Conservation (phyloP, 2,329 filamentous ascomycete genomes). For the Aaosphaeria pasadenensis region DNA sequence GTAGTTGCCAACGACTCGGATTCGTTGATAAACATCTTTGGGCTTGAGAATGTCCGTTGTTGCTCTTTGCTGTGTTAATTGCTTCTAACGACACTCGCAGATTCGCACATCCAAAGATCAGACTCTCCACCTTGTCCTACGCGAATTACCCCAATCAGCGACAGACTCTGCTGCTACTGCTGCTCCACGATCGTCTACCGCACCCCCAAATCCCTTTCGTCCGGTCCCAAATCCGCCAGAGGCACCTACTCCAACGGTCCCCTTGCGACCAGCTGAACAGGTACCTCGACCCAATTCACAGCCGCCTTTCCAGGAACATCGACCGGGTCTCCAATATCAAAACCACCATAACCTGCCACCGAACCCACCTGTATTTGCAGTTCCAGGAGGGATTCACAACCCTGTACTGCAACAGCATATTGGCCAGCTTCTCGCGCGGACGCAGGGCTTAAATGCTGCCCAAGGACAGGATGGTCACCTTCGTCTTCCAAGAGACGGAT, state of each 20-base stretch:
- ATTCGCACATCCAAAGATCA: slow-evolving; percentile 34
- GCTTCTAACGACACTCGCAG: slow-evolving; percentile 12
- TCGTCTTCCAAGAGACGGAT: slow-evolving; percentile 6
- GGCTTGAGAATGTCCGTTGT: slow-evolving; percentile 48
- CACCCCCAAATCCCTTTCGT: slow-evolving; percentile 38
- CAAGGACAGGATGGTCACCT: slow-evolving; percentile 13
- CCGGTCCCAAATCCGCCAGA: slow-evolving; percentile 10
- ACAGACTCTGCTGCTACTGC: slow-evolving; percentile 8
- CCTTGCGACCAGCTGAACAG: slow-evolving; percentile 10
- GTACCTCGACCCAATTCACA: slow-evolving; percentile 30
- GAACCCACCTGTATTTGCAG: slow-evolving; percentile 10
- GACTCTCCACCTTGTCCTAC: slow-evolving; percentile 37
- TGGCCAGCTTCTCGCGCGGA: slow-evolving; percentile 19
- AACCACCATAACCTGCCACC: slow-evolving; percentile 7
- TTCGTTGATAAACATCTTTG: slow-evolving; percentile 50
- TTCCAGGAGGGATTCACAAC: slow-evolving; percentile 4
- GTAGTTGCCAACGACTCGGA: slow-evolving; percentile 49
- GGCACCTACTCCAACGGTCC: slow-evolving; percentile 10
- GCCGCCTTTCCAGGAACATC: slow-evolving; percentile 9
- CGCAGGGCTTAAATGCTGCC: slow-evolving; percentile 3
- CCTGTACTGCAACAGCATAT: slow-evolving; percentile 19
- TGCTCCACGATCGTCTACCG: slow-evolving; percentile 27
- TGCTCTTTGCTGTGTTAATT: background rate
- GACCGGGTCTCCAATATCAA: slow-evolving; percentile 13
- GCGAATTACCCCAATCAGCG: slow-evolving; percentile 23